Conservation (phyloP, 1,139 yeast genomes). For the Yamadazyma oceani region DNA sequence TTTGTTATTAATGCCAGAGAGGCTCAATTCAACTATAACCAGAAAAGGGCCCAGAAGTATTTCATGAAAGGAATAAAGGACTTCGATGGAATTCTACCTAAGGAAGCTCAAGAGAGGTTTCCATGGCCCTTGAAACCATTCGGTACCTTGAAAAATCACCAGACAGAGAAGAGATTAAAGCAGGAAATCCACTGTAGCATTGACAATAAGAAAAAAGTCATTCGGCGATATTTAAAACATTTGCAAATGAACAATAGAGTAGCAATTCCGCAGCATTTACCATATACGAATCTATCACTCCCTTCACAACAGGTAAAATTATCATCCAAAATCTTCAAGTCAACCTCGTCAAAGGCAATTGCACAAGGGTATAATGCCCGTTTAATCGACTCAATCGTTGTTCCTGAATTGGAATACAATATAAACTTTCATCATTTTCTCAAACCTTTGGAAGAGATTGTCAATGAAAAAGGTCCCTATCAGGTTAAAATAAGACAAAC, state of each 20-base stretch:
- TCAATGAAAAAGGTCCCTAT: slow-evolving; percentile 39
- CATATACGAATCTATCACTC: slow-evolving; percentile 23
- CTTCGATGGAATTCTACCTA: slow-evolving; percentile 14
- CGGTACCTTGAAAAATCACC: slow-evolving; percentile 8
- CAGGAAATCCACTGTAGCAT: slow-evolving; percentile 11
- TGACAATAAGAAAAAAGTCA: slow-evolving; percentile 9
- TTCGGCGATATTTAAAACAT: slow-evolving; percentile 30
- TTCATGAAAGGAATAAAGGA: slow-evolving; percentile 6
- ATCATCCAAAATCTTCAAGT: slow-evolving; percentile 11
- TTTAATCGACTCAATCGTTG: slow-evolving; percentile 34
- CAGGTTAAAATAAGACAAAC: slow-evolving; percentile 31
- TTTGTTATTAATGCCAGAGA: slow-evolving; percentile 4
- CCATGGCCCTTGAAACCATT: slow-evolving; percentile 12
- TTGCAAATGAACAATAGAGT: slow-evolving; percentile 26
- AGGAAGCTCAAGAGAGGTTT: slow-evolving; percentile 6
- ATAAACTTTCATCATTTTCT: slow-evolving; percentile 30
- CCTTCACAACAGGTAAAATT: slow-evolving; percentile 10
- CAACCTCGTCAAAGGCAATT: slow-evolving; percentile 19
- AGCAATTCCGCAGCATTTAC: slow-evolving; percentile 37
- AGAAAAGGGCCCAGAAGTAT: slow-evolving; percentile 5
- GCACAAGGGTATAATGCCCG: slow-evolving; percentile 33
- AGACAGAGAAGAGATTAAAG: slow-evolving; percentile 13
- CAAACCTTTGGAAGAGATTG: slow-evolving; percentile 17
- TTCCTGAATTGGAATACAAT: slow-evolving; percentile 37
- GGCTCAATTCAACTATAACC: slow-evolving; percentile 2